phyloP scores from a whole-genome alignment of 1,284 basidiomycete genomes.

The Laetiporus sulphureus region DNA sequence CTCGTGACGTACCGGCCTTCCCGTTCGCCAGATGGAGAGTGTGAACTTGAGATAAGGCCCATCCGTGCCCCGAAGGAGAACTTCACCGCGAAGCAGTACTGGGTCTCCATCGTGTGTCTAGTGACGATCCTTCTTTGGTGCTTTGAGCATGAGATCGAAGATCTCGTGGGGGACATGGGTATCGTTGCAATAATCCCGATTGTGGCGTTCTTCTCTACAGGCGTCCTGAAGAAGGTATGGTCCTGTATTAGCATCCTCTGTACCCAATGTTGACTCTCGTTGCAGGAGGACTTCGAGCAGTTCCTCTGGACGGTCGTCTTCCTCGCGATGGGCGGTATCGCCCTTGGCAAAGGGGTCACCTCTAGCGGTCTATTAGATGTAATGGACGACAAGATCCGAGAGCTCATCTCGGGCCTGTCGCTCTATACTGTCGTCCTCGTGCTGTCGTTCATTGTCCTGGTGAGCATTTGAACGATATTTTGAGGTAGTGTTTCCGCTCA shows the following conservation, averaged over 20 bases:
- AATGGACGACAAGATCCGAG: conserved; percentile 67
- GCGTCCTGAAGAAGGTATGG: conserved; percentile 86
- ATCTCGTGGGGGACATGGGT: conserved; percentile 91
- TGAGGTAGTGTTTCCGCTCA: too few relatives aligned
- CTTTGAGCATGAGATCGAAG: conserved; percentile 77
- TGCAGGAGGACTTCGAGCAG: conserved; percentile 89
- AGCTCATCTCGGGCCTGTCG: conserved; percentile 62
- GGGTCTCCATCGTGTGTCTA: conserved; percentile 83
- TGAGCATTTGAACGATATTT: too few relatives aligned
- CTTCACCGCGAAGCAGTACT: conserved; percentile 86
- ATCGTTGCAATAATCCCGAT: conserved; percentile 94
- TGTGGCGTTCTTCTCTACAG: conserved; percentile 92
- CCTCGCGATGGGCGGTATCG: conserved; percentile 98
- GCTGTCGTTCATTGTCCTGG: conserved; percentile 81
- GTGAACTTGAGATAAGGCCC: conserved; percentile 74
- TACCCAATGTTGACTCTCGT: not conserved
- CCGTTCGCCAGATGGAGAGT: conserved; percentile 66
- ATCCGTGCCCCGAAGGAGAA: conserved; percentile 77
- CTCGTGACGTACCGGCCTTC: conserved; percentile 77
- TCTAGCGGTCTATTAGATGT: conserved; percentile 84
- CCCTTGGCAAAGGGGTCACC: conserved; percentile 90
- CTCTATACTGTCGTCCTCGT: conserved; percentile 83
- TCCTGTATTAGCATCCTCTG: not conserved
- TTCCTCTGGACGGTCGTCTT: conserved; percentile 94
- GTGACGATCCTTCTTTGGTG: conserved; percentile 91